Percentiles rank a stretch among this genome's conserved stretches.
Evolutionary conservation across 2,329 filamentous ascomycete genomes (phyloP).

Genomic region (Dactylonectria estremocensis): DNA sequence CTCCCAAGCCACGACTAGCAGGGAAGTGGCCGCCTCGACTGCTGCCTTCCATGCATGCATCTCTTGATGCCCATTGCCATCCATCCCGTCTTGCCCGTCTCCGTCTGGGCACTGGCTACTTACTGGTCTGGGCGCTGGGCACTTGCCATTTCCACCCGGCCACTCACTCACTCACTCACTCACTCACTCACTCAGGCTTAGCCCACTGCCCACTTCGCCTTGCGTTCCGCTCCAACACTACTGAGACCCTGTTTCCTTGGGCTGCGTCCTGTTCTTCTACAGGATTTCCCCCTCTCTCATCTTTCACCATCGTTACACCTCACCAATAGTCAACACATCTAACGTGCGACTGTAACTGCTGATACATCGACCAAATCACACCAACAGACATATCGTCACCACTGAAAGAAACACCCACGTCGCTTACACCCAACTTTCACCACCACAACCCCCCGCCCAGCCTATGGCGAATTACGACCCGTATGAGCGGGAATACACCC

Average conservation of each 20-base stretch:
- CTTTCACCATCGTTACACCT: slow-evolving; percentile 5
- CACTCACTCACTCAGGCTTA: slow-evolving; percentile 22
- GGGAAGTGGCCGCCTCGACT: slow-evolving; percentile 29
- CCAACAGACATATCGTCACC: not conserved
- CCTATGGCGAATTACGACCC: slow-evolving; percentile 67
- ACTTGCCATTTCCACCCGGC: not conserved
- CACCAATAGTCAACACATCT: not conserved
- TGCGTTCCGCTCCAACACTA: slow-evolving; percentile 1
- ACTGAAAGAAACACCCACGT: not conserved
- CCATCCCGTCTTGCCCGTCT: not conserved
- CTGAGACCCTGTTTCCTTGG: slow-evolving; percentile 14
- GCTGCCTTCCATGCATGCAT: slow-evolving; percentile 31
- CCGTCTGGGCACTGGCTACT: too few relatives aligned
- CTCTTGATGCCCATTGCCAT: slow-evolving; percentile 30
- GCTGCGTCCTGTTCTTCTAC: not conserved
- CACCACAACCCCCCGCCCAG: slow-evolving; percentile 15
- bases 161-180: not conserved
- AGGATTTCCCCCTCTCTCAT: not conserved
- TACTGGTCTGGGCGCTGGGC: too few relatives aligned
- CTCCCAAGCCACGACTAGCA: slow-evolving; percentile 20
- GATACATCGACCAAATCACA: not conserved
- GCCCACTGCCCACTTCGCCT: slow-evolving; percentile 25
- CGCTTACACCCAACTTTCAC: slow-evolving; percentile 5
- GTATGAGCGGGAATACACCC: slow-evolving; percentile 67
- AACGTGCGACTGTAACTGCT: not conserved